Evolutionary conservation across 306 rosid species (phyloP).

Genomic region (Purshia tridentata): DNA sequence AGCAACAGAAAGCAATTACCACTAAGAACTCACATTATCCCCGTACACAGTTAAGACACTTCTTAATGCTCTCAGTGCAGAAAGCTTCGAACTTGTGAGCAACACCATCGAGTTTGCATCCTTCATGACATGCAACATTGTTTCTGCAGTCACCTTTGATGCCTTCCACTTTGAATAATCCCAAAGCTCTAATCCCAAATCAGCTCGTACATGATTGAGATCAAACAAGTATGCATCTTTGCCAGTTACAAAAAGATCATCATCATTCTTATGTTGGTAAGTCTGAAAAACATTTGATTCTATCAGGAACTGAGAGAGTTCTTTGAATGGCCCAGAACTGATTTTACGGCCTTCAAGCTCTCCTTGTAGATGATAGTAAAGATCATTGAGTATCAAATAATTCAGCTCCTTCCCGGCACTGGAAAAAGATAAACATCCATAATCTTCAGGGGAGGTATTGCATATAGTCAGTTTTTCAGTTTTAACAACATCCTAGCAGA

Average conservation of each 20-base stretch:
- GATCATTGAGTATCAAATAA: slow-evolving; percentile 78
- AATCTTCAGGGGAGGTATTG: background rate
- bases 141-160: slow-evolving; percentile 65
- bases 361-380: slow-evolving; percentile 88
- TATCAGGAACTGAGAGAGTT: slow-evolving; percentile 58
- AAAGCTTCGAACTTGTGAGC: slow-evolving; percentile 68
- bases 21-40: slow-evolving; percentile 64
- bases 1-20: slow-evolving; percentile 19
- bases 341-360: slow-evolving; percentile 91
- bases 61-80: slow-evolving; percentile 63
- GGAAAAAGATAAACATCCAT: slow-evolving; percentile 22
- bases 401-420: slow-evolving; percentile 79
- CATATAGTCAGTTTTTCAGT: background rate
- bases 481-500: background rate
- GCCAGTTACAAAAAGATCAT: slow-evolving; percentile 42
- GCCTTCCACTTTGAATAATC: slow-evolving; percentile 69
- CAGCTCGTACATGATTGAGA: slow-evolving; percentile 53
- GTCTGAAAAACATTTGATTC: slow-evolving; percentile 53
- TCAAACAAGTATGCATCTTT: slow-evolving; percentile 66
- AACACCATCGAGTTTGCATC: slow-evolving; percentile 61
- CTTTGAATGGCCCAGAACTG: slow-evolving; percentile 75
- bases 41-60: slow-evolving; percentile 54
- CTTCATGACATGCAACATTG: slow-evolving; percentile 66
- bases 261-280: slow-evolving; percentile 53
- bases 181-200: slow-evolving; percentile 82